Conservation (phyloP, 2,329 filamentous ascomycete genomes). For the Colletotrichum tabaci region DNA sequence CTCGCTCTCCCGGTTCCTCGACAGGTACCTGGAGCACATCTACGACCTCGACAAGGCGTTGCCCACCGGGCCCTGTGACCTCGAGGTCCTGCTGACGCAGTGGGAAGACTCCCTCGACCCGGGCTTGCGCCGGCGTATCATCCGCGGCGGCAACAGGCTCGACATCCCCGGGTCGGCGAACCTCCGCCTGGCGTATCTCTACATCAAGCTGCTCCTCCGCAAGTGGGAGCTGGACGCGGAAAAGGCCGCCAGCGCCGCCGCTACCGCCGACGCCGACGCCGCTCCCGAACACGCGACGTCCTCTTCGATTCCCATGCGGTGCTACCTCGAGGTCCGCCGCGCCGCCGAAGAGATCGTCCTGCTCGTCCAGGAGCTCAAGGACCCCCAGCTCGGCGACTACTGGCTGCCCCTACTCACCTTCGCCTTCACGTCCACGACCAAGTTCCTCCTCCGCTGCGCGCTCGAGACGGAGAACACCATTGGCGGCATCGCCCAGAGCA, state of each 20-base stretch:
- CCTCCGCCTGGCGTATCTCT: constrained; percentile 66
- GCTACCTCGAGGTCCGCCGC: constrained; percentile 58
- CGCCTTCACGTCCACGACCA: constrained; percentile 63
- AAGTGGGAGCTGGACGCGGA: constrained; percentile 62
- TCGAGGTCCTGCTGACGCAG: constrained; percentile 56
- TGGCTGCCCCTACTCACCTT: constrained; percentile 66
- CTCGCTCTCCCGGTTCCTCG: constrained; percentile 60
- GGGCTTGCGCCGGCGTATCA: constrained; percentile 56
- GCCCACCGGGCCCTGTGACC: constrained; percentile 46
- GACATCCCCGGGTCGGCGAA: constrained; percentile 63
- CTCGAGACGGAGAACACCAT: constrained; percentile 59
- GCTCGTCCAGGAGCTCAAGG: constrained; percentile 61
- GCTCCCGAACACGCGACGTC: too few species aligned
- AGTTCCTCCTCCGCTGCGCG: constrained; percentile 64
- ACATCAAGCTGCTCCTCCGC: constrained; percentile 61
- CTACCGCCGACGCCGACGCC: not conserved
- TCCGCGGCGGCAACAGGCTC: constrained; percentile 58
- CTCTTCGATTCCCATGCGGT: constrained; percentile 43
- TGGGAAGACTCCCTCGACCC: constrained; percentile 62
- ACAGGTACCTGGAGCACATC: constrained; percentile 52
- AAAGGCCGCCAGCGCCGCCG: constrained; percentile 45
- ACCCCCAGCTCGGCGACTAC: constrained; percentile 61
- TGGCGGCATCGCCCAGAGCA: constrained; percentile 53
- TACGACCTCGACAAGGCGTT: constrained; percentile 53
- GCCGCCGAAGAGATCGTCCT: constrained; percentile 65